phyloP scores from a whole-genome alignment of 2,329 filamentous ascomycete species.

The Elsinoe arachidis region DNA sequence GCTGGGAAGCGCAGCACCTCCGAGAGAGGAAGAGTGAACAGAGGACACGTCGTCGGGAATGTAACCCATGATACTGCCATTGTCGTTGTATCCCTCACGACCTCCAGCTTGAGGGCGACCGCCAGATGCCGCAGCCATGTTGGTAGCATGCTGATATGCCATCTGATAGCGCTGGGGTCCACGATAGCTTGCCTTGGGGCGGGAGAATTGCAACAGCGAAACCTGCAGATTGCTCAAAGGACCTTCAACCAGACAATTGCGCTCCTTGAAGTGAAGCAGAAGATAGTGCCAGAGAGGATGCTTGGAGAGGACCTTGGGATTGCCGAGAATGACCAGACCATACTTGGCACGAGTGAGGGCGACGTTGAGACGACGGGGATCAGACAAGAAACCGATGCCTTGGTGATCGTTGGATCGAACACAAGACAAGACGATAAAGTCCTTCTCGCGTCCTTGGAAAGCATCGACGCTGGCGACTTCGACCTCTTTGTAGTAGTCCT shows the following conservation, averaged over 20 bases:
- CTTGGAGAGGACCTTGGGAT: slow-evolving; percentile 94
- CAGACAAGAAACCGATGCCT: slow-evolving; percentile 96
- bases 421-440: slow-evolving; percentile 96
- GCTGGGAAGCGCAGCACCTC: slow-evolving; percentile 52
- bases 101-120: slow-evolving; percentile 42
- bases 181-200: slow-evolving; percentile 86
- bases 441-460: slow-evolving; percentile 97
- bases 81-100: slow-evolving; percentile 51
- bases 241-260: slow-evolving; percentile 90
- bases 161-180: slow-evolving; percentile 79
- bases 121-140: slow-evolving; percentile 45
- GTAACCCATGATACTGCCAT: slow-evolving; percentile 84
- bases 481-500: slow-evolving; percentile 96
- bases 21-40: slow-evolving; percentile 85
- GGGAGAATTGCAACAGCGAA: slow-evolving; percentile 87
- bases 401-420: slow-evolving; percentile 98
- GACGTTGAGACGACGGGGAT: slow-evolving; percentile 93
- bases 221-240: slow-evolving; percentile 93
- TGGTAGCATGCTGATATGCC: slow-evolving; percentile 60
- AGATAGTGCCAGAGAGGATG: slow-evolving; percentile 97
- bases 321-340: slow-evolving; percentile 90
- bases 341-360: slow-evolving; percentile 95
- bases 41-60: slow-evolving; percentile 96
- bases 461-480: slow-evolving; percentile 97
- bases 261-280: slow-evolving; percentile 91